These are phyloP conservation scores for Lachnellula suecica DNA, from an alignment of 2,329 filamentous ascomycete species.

Conservation along the genomic window DNA sequence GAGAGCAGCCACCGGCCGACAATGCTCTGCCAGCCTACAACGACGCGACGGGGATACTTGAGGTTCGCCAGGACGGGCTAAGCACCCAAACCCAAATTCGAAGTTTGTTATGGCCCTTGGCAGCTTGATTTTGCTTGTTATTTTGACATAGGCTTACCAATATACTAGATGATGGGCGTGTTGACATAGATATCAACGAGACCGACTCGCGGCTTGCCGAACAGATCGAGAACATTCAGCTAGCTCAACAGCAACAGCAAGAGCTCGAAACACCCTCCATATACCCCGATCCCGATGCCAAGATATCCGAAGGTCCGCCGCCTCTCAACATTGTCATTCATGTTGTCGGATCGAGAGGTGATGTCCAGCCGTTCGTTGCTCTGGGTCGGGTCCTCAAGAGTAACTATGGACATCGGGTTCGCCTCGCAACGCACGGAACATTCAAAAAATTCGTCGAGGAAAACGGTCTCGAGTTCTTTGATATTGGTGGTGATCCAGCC, in stretches of 20 bases:
- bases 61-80: conserved; percentile 58
- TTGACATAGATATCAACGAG: conserved; percentile 8
- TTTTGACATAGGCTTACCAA: not conserved
- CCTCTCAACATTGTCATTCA: not conserved
- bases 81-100: conserved; percentile 56
- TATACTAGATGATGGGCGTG: conserved; percentile 40
- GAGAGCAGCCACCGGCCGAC: conserved; percentile 37
- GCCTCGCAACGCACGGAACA: not conserved
- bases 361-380: not conserved
- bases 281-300: not conserved
- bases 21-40: not conserved
- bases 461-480: not conserved
- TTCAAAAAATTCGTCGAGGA: not conserved
- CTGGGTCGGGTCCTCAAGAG: not conserved
- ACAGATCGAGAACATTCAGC: conserved; percentile 6
- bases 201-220: conserved; percentile 1
- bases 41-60: conserved; percentile 33
- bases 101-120: no score
- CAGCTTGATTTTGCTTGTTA: not conserved
- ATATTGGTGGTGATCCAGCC: not conserved
- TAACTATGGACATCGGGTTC: not conserved
- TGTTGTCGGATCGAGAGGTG: not conserved
- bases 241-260: conserved; percentile 1
- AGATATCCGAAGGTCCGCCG: not conserved
- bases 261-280: not conserved